A percentile compares a stretch with the other conserved stretches of the same genome.
Evolutionary conservation across 1,284 basidiomycete genomes (phyloP).

Genomic region (Tausonia pullulans): DNA sequence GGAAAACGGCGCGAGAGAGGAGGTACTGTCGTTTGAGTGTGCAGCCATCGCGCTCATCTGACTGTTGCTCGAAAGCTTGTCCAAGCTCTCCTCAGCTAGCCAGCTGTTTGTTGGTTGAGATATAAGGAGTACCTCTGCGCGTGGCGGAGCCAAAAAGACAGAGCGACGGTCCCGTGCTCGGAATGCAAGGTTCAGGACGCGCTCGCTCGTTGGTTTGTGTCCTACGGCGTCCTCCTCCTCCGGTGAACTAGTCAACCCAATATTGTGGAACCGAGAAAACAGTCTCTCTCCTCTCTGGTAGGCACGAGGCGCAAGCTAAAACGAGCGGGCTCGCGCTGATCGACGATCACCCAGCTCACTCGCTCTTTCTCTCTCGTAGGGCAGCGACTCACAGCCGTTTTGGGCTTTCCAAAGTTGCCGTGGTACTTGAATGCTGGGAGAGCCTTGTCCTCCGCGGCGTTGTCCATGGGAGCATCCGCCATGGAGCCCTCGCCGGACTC

Average conservation of each 20-base stretch:
- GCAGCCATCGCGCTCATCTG: neutral
- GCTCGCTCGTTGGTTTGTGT: too few relatives aligned
- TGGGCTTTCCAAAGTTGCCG: slow-evolving; percentile 14
- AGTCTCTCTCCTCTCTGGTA: too few relatives aligned
- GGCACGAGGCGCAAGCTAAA: neutral
- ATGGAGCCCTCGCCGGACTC: too few relatives aligned
- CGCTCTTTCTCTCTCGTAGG: neutral
- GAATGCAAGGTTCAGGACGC: too few relatives aligned
- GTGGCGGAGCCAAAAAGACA: too few relatives aligned
- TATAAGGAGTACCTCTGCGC: too few relatives aligned
- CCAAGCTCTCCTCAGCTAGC: neutral
- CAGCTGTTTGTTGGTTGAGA: neutral
- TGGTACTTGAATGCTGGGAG: slow-evolving; percentile 16
- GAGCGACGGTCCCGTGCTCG: too few relatives aligned
- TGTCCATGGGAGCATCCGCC: neutral
- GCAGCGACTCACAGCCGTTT: slow-evolving; percentile 11
- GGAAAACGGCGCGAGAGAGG: too few relatives aligned
- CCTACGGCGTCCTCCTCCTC: too few relatives aligned
- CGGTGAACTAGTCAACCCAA: too few relatives aligned
- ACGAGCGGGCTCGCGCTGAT: neutral
- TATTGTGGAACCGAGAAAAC: too few relatives aligned
- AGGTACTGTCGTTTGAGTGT: neutral
- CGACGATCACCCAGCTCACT: neutral
- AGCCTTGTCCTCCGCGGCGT: neutral
- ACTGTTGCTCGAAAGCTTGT: neutral